phyloP scores from a whole-genome alignment of 2,329 filamentous ascomycete genomes.

The Fusarium graminum region DNA sequence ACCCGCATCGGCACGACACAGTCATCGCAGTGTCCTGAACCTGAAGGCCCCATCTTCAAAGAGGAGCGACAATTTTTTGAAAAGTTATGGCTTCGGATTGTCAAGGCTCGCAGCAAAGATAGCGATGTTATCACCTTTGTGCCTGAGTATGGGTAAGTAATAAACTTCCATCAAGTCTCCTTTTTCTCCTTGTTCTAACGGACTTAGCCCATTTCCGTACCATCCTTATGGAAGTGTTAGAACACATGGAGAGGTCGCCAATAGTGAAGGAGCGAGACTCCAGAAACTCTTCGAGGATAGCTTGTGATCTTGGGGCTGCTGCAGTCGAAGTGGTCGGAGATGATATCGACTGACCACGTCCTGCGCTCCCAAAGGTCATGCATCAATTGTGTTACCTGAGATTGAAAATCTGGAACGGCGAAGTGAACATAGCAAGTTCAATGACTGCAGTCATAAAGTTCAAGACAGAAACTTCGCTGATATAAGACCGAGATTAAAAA shows the following conservation, averaged over 20 bases:
- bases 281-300: not conserved
- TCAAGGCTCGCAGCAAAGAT: not conserved
- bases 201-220: not conserved
- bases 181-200: not conserved
- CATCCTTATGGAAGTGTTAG: not conserved
- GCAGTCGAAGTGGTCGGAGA: too few species aligned
- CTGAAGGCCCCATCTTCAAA: not conserved
- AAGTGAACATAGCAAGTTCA: too few species aligned
- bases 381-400: too few species aligned
- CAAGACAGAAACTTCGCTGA: too few species aligned
- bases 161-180: accelerated
- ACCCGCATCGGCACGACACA: conserved; percentile 1
- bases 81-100: not conserved
- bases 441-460: too few species aligned
- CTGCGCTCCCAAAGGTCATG: too few species aligned
- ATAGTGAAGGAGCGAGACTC: not conserved
- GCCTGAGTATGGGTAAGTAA: not conserved
- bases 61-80: conserved; percentile 7
- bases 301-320: not conserved
- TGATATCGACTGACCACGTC: too few species aligned
- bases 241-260: not conserved
- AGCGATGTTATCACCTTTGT: not conserved
- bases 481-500: too few species aligned
- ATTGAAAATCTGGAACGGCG: too few species aligned
- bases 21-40: not conserved